A percentile compares a stretch with the other conserved stretches of the same genome.
Conservation (phyloP, 768 basidiomycete genomes). For the Bullera alba region DNA sequence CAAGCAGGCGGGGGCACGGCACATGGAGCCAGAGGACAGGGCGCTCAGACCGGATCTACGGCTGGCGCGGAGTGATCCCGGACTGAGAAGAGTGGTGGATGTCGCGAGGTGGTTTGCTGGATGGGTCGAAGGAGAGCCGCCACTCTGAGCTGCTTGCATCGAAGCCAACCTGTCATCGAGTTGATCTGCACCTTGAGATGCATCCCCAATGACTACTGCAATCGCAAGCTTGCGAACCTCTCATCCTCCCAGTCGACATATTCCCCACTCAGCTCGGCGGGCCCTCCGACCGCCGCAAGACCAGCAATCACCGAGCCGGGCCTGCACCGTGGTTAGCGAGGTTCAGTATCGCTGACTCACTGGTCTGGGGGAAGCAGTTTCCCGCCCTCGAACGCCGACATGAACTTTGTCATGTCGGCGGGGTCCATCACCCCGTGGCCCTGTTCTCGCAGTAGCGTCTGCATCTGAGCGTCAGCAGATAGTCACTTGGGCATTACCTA, state of each 20-base stretch:
- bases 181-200: too few relatives aligned
- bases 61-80: slow-evolving; percentile 34
- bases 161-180: too few relatives aligned
- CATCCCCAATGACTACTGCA: background rate
- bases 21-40: slow-evolving; percentile 22
- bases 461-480: slow-evolving; percentile 41
- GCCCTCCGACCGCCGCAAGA: slow-evolving; percentile 58
- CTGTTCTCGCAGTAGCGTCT: slow-evolving; percentile 45
- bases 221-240: slow-evolving; percentile 24
- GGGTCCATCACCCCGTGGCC: slow-evolving; percentile 53
- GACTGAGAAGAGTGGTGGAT: slow-evolving; percentile 26
- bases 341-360: slow-evolving; percentile 48
- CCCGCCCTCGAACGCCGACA: slow-evolving; percentile 57
- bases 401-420: slow-evolving; percentile 56
- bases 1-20: background rate
- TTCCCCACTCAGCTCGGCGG: slow-evolving; percentile 60
- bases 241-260: slow-evolving; percentile 77
- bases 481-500: background rate
- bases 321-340: slow-evolving; percentile 6
- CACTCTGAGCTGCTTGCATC: too few relatives aligned
- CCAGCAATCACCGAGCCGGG: slow-evolving; percentile 58
- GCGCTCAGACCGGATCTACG: slow-evolving; percentile 29
- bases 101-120: slow-evolving; percentile 34
- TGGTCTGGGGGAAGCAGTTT: slow-evolving; percentile 68
- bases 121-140: slow-evolving; percentile 31